These are phyloP conservation scores for Zopfochytrium polystomum DNA, from an alignment of 371 early-diverging fungal species.

Conservation along the genomic window DNA sequence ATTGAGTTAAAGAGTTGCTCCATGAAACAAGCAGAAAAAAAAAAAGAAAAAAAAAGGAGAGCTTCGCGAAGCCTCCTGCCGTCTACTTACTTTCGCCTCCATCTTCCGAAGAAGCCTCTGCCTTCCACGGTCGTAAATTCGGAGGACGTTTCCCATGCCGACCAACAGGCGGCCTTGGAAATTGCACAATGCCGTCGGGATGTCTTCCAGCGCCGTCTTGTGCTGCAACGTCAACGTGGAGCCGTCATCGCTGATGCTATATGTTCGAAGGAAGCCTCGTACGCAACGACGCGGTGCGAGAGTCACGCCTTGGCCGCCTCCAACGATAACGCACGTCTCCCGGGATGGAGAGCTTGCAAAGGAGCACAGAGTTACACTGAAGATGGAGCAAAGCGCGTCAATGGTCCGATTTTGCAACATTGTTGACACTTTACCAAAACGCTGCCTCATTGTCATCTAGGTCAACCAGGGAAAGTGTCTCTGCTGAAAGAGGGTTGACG, in stretches of 20 bases:
- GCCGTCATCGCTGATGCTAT: slow-evolving; percentile 65
- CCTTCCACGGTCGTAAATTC: slow-evolving; percentile 91
- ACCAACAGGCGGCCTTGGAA: slow-evolving; percentile 91
- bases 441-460: slow-evolving; percentile 87
- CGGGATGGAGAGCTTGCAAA: slow-evolving; percentile 59
- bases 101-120: slow-evolving; percentile 88
- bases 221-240: slow-evolving; percentile 73
- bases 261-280: slow-evolving; percentile 72
- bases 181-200: slow-evolving; percentile 75
- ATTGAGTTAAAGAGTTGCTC: not conserved
- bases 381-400: slow-evolving; percentile 8
- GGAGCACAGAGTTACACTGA: slow-evolving; percentile 52
- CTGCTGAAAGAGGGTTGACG: slow-evolving; percentile 79
- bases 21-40: no score
- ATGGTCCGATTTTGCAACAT: not conserved
- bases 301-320: slow-evolving; percentile 73
- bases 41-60: no score
- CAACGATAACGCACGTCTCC: slow-evolving; percentile 76
- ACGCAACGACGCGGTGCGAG: slow-evolving; percentile 70
- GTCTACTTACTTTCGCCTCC: slow-evolving; percentile 70
- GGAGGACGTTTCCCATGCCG: slow-evolving; percentile 80
- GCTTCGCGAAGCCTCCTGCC: not conserved
- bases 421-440: slow-evolving; percentile 46
- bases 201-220: slow-evolving; percentile 79
- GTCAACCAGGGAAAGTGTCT: slow-evolving; percentile 66